Conservation (phyloP, 345 rosid species). For the Hibiscus tridactylites region DNA sequence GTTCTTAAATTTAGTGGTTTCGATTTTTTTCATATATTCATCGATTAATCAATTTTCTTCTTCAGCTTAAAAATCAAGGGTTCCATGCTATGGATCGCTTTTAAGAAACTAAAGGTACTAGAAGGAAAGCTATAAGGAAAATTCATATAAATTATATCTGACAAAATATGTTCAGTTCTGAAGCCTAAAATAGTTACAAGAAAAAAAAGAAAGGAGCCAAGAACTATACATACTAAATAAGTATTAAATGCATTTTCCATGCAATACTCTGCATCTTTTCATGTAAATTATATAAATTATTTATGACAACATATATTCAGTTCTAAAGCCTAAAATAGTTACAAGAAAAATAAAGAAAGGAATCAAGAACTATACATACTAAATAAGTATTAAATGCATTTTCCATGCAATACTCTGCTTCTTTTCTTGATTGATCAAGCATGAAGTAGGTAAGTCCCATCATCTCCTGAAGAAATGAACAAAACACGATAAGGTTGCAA, state of each 20-base stretch:
- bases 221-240: slow-evolving; percentile 53
- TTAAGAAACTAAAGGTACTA: background rate
- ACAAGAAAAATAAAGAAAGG: slow-evolving; percentile 1
- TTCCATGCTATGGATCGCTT: background rate
- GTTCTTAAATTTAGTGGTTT: background rate
- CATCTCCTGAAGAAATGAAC: slow-evolving; percentile 71
- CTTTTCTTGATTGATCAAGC: slow-evolving; percentile 94
- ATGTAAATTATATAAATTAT: slow-evolving; percentile 13
- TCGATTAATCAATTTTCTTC: background rate
- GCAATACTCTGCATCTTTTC: slow-evolving; percentile 90
- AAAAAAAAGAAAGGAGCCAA: slow-evolving; percentile 11
- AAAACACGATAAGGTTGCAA: slow-evolving; percentile 7
- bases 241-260: slow-evolving; percentile 96
- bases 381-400: slow-evolving; percentile 82
- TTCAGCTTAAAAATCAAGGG: slow-evolving; percentile 3
- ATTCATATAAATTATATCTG: background rate
- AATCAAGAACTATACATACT: slow-evolving; percentile 43
- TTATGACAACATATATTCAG: background rate
- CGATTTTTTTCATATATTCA: background rate
- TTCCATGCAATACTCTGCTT: slow-evolving; percentile 96
- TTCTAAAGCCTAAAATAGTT: background rate
- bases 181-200: background rate
- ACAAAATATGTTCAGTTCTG: background rate
- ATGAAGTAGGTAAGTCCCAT: slow-evolving; percentile 85
- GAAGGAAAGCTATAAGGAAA: background rate